phyloP scores from a whole-genome alignment of 495 filamentous ascomycete species.

The Penicillium alfredii region DNA sequence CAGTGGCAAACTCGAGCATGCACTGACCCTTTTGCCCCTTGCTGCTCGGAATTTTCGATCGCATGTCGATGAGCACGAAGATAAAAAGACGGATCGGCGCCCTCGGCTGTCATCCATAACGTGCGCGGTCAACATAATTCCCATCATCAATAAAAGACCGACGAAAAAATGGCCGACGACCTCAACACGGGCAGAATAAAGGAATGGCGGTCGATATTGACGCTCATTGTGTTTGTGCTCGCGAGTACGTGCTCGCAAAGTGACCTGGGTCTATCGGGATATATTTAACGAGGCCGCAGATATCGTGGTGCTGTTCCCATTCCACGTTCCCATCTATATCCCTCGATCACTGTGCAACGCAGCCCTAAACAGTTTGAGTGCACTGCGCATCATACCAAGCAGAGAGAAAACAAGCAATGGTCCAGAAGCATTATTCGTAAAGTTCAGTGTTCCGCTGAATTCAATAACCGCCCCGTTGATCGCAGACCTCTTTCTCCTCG shows the following conservation, averaged over 20 bases:
- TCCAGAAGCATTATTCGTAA: conserved; percentile 39
- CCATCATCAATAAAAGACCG: too few species aligned
- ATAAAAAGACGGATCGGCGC: too few species aligned
- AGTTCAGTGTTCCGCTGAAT: conserved; percentile 53
- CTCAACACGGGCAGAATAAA: conserved; percentile 48
- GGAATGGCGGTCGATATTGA: conserved; percentile 57
- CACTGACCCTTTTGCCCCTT: too few species aligned
- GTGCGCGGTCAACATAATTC: too few species aligned
- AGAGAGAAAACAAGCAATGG: conserved; percentile 19
- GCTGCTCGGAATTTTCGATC: too few species aligned
- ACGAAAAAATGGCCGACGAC: conserved; percentile 38
- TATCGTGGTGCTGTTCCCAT: conserved; percentile 58
- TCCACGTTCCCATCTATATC: conserved; percentile 51
- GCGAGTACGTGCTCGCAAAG: conserved; percentile 47
- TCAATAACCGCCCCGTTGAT: conserved; percentile 60
- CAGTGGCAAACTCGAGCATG: too few species aligned
- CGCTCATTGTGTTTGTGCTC: conserved; percentile 55
- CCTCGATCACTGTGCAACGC: conserved; percentile 42
- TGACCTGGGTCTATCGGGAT: too few species aligned
- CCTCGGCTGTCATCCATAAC: too few species aligned
- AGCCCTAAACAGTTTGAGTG: conserved; percentile 34
- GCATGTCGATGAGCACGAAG: too few species aligned
- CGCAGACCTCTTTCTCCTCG: conserved; percentile 59
- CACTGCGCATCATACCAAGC: conserved; percentile 45
- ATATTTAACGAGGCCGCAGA: too few species aligned